Percentiles rank a stretch among this genome's conserved stretches.
Evolutionary conservation across 2,329 filamentous ascomycete genomes (phyloP).

Genomic region (Colletotrichum echinochloae): DNA sequence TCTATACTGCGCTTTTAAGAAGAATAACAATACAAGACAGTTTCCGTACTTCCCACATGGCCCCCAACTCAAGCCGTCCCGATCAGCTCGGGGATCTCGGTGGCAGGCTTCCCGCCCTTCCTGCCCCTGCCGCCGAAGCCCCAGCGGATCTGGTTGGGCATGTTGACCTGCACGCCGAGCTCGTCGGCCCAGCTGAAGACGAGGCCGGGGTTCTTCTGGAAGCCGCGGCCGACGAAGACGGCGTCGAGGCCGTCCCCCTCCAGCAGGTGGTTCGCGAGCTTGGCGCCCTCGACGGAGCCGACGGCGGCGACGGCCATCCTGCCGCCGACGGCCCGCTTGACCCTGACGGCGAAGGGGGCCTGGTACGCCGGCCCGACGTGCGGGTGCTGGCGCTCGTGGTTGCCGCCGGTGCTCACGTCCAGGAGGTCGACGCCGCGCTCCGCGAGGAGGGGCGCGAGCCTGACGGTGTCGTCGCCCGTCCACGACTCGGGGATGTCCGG

Average conservation of each 20-base stretch:
- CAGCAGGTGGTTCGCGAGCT: slow-evolving; percentile 58
- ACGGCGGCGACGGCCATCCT: slow-evolving; percentile 66
- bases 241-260: slow-evolving; percentile 57
- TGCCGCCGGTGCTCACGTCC: slow-evolving; percentile 75
- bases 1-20: background rate
- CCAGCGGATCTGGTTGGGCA: slow-evolving; percentile 66
- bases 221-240: slow-evolving; percentile 59
- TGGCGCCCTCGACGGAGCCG: slow-evolving; percentile 55
- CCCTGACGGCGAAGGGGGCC: slow-evolving; percentile 70
- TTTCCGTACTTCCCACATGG: background rate
- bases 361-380: slow-evolving; percentile 72
- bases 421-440: slow-evolving; percentile 75
- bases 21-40: background rate
- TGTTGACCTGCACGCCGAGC: slow-evolving; percentile 55
- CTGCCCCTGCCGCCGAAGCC: slow-evolving; percentile 58
- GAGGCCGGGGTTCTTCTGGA: slow-evolving; percentile 66
- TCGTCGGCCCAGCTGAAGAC: slow-evolving; percentile 64
- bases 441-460: slow-evolving; percentile 72
- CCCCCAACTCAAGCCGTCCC: background rate
- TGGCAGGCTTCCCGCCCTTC: slow-evolving; percentile 24
- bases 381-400: slow-evolving; percentile 66
- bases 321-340: slow-evolving; percentile 75
- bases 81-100: slow-evolving; percentile 7
- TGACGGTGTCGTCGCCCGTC: slow-evolving; percentile 72
- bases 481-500: slow-evolving; percentile 70